These are phyloP conservation scores for Magnusiomyces fungicola DNA, from an alignment of 1,139 yeast genomes.

Conservation along the genomic window DNA sequence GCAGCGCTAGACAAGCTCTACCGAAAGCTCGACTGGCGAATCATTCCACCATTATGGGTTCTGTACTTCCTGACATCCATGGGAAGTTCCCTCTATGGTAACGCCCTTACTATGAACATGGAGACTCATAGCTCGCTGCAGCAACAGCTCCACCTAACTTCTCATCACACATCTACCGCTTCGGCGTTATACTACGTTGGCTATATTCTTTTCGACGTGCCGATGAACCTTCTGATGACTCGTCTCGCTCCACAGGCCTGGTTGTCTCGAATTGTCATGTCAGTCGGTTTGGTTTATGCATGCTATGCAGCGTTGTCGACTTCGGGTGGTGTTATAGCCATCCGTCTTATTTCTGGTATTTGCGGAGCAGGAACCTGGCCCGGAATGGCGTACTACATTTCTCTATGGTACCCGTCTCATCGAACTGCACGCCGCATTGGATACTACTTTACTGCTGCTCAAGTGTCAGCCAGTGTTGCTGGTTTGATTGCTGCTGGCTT, in stretches of 20 bases:
- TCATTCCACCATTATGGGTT: conserved; percentile 79
- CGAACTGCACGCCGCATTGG: conserved; percentile 76
- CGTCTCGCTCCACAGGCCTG: conserved; percentile 75
- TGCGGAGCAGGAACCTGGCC: conserved; percentile 95
- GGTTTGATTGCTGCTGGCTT: conserved; percentile 84
- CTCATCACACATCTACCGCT: conserved; percentile 63
- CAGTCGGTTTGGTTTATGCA: conserved; percentile 69
- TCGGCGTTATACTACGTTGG: conserved; percentile 80
- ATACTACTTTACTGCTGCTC: conserved; percentile 87
- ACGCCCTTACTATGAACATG: conserved; percentile 73
- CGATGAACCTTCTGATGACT: conserved; percentile 86
- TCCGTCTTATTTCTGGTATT: conserved; percentile 67
- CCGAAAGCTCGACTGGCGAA: conserved; percentile 57
- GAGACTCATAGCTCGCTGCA: conserved; percentile 54
- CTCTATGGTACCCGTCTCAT: conserved; percentile 81
- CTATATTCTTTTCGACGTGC: conserved; percentile 74
- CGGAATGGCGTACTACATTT: conserved; percentile 76
- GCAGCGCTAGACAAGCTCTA: conserved; percentile 52
- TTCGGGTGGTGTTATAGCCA: conserved; percentile 57
- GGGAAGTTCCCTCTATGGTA: conserved; percentile 71
- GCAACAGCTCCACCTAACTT: conserved; percentile 44
- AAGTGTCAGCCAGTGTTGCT: conserved; percentile 76
- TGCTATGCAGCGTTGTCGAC: conserved; percentile 57
- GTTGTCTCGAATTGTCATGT: conserved; percentile 69
- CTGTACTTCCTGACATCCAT: conserved; percentile 74